Evolutionary conservation across 257 asterid species (phyloP), one percentile per base, ranked within the genome.

Genomic region (Solanum pimpinellifolium): DNA sequence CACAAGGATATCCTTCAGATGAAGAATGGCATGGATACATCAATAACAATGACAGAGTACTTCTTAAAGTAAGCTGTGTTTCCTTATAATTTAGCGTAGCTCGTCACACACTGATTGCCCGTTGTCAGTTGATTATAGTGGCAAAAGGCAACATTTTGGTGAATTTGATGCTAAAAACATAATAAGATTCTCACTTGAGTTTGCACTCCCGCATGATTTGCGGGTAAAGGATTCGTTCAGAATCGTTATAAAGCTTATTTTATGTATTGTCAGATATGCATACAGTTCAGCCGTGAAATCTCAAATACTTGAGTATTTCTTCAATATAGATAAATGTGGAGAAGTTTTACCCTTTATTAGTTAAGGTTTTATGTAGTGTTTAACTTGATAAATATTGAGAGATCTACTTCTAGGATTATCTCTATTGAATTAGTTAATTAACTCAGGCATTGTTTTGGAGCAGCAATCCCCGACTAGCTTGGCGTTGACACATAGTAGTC

Each of bases 11-110:
- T 90, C 98, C 98, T 20, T 94, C 98, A 2, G 94, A 94, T 88
- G 97, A 95, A 83, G 93, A 91, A 88, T 95, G 99, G 98, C 94
- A 94, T 66, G 99, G 98, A 75, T 96, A 93, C 89, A 91, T 96
- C 85, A 92, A 94, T 91, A 89, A 90, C 85, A 93, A 94, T 7
- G 98, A 96, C 89, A 91, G 98, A 91, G 98, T 96, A 77, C 94
- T 96, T 86, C 96, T 96, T 42, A 95, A 96, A 98, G 99, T 95
- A 86, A 89, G 69, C 49, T 20, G 20, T 73, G 3, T 37, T 35
- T 73, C 81, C 47, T 73, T 73, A 12, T 73, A 73, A 3, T 73
- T 37, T 73, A 73, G 80, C 4, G 11, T 72, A 33, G 25, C 27
- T 35, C 2, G 27, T 5, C 80, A 10, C 7, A 23, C 47, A 20